These are phyloP conservation scores for Apostasia shenzhenica DNA, from an alignment of 106 monocot genomes.

Conservation along the genomic window DNA sequence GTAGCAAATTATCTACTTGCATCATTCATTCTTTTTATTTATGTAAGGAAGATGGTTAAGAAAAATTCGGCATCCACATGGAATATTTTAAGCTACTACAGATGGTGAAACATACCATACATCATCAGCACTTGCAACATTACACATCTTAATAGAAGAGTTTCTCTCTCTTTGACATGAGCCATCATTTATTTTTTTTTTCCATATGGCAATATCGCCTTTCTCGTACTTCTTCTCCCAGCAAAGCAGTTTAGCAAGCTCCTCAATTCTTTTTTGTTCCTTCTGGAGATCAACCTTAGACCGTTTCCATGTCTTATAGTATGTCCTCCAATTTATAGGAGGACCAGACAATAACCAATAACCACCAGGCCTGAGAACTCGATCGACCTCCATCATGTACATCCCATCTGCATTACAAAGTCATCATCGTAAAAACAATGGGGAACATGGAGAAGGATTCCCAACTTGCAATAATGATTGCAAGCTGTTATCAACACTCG, in stretches of 20 bases:
- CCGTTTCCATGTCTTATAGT: conserved; percentile 25
- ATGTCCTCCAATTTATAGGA: conserved; percentile 39
- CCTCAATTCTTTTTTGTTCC: conserved; percentile 32
- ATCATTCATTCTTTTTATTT: too few species aligned
- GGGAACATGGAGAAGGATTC: neutral
- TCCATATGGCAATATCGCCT: conserved; percentile 40
- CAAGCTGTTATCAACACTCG: neutral
- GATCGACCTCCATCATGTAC: conserved; percentile 58
- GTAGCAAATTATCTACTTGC: too few species aligned
- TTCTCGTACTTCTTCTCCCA: conserved; percentile 44
- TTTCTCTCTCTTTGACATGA: conserved; percentile 19
- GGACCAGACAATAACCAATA: conserved; percentile 49
- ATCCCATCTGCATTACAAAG: conserved; percentile 24
- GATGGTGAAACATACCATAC: conserved; percentile 23
- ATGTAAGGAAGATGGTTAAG: too few species aligned
- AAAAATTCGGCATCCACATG: neutral
- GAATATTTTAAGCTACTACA: neutral
- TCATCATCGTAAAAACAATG: neutral
- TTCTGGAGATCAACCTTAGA: conserved; percentile 26
- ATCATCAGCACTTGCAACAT: conserved; percentile 22
- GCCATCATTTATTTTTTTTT: conserved; percentile 16
- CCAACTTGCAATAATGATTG: neutral
- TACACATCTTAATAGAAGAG: conserved; percentile 15
- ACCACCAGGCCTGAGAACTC: conserved; percentile 47
- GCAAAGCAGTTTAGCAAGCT: conserved; percentile 35